Evolutionary conservation across 2,329 filamentous ascomycete species (phyloP).

Genomic region (Fusarium nanum): DNA sequence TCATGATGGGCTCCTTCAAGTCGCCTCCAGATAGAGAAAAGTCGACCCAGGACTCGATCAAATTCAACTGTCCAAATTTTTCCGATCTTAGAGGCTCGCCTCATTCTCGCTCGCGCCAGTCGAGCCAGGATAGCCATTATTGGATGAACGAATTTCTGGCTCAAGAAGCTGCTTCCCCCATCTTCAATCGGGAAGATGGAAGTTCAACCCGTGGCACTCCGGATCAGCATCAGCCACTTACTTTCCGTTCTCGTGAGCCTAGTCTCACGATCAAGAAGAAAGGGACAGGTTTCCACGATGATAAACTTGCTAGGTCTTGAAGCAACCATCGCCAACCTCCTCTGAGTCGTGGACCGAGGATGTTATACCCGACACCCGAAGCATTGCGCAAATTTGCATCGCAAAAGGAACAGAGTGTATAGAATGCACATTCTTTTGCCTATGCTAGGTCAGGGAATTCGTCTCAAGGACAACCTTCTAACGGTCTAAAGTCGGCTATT

Average conservation of each 20-base stretch:
- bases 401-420: background rate
- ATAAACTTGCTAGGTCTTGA: background rate
- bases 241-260: fast-evolving
- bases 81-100: background rate
- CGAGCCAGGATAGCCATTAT: background rate
- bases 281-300: slow-evolving; percentile 22
- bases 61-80: background rate
- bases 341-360: slow-evolving; percentile 20
- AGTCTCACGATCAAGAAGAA: background rate
- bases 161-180: background rate
- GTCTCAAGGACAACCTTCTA: background rate
- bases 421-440: background rate
- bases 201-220: background rate
- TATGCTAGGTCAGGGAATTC: too few species aligned
- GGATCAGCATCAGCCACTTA: background rate
- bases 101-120: background rate
- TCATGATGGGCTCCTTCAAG: background rate
- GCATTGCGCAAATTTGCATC: background rate
- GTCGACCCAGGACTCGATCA: background rate
- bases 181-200: background rate
- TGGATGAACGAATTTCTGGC: background rate
- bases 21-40: background rate
- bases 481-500: too few species aligned
- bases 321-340: slow-evolving; percentile 16
- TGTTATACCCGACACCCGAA: slow-evolving; percentile 1